Base-by-base conservation (phyloP, 306 rosid genomes). In the Casuarina cunninghamiana region DNA sequence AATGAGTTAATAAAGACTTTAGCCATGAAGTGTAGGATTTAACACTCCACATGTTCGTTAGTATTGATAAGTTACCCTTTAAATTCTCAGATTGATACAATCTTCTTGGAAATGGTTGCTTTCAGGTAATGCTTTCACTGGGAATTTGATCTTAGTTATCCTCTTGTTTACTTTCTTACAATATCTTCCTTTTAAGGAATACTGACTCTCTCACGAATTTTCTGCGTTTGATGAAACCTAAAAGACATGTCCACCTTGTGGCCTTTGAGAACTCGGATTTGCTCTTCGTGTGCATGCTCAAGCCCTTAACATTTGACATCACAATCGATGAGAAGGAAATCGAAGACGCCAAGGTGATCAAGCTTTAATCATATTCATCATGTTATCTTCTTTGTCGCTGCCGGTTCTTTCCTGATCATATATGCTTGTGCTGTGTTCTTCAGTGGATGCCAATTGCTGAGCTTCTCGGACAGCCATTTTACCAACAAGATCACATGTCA, bases 241-340 rank as follows among this genome's bases (percentile, higher is more conserved):
- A 9, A 53, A 83, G 85, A 73, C 87, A 83, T 73, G 83, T 82
- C 76, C 90, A 83, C 65, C 48, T 63, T 49, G 60, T 78, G 74
- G 84, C 87, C 6, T 83, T 83, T 69, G 87, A 86, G 78, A 80
- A 72, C 72, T 86, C 90, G 17, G 87, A 86, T 75, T 53, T 86
- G 80, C 82, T 83, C 39, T 83, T 86, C 65, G 79, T 83, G 11
- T 83, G 89, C 83, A 86, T 83, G 83, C 87, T 86, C 2, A 78
- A 86, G 77, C 85, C 89, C 51, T 19, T 83, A 67, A 69, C 87
- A 5, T 72, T 13, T 49, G 72, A 80, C n/a, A 83, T 83, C 55
- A 83, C 77, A 16, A 62, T 83, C 44, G 89, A 86, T n/a, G 87
- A 78, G 37, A 83, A 80, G 77, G 87, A 86, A 78, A 81, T 86